Conservation (phyloP, 2,329 filamentous ascomycete species). For the Exophiala sp. region DNA sequence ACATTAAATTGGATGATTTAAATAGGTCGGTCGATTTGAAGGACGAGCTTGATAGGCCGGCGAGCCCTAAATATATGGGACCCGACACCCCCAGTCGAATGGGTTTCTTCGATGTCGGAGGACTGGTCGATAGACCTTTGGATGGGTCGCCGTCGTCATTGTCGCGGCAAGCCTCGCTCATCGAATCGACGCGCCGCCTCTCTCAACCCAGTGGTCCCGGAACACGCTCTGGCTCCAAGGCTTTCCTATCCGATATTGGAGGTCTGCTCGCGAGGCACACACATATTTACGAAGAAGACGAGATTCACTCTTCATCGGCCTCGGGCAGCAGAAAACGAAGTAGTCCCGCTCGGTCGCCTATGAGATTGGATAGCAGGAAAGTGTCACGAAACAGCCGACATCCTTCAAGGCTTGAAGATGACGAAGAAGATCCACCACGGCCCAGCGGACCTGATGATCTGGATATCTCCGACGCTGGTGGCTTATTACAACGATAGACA, state of each 20-base stretch:
- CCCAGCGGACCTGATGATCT: constrained; percentile 41
- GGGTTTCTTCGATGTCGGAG: constrained; percentile 81
- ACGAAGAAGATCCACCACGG: constrained; percentile 39
- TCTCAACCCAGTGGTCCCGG: constrained; percentile 6
- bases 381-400: constrained; percentile 10
- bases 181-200: constrained; percentile 13
- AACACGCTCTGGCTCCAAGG: constrained; percentile 21
- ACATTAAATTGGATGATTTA: constrained; percentile 24
- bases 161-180: constrained; percentile 23
- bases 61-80: constrained; percentile 8
- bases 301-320: constrained; percentile 8
- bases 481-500: constrained; percentile 23
- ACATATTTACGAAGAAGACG: constrained; percentile 21
- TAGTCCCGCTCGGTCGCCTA: constrained; percentile 16
- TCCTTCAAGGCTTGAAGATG: constrained; percentile 30
- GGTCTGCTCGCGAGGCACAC: constrained; percentile 22
- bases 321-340: constrained; percentile 7
- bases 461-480: constrained; percentile 31
- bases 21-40: constrained; percentile 19
- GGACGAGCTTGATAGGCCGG: constrained; percentile 10
- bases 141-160: constrained; percentile 32
- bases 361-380: constrained; percentile 12
- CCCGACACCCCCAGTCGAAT: constrained; percentile 43
- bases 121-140: constrained; percentile 52
- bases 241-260: constrained; percentile 28